Evolutionary conservation across 2,329 filamentous ascomycete genomes (phyloP).

Genomic region (Penicillium thymicola): DNA sequence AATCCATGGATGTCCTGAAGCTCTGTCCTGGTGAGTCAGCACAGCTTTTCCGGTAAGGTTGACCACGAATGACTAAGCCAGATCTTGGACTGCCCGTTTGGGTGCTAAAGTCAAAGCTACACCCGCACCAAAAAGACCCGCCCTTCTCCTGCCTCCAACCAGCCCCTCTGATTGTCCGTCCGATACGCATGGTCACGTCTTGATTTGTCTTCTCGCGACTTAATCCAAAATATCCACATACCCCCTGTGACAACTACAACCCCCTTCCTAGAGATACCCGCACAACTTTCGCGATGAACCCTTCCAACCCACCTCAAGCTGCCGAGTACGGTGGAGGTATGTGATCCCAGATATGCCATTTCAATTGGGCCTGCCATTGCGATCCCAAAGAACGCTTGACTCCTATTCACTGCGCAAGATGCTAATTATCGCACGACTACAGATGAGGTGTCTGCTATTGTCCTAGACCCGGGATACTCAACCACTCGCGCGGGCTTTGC

Average conservation of each 20-base stretch:
- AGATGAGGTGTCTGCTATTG: constrained; percentile 97
- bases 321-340: constrained; percentile 51
- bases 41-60: too few species aligned
- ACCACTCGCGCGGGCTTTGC: constrained; percentile 92
- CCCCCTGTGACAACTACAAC: neutral
- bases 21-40: neutral
- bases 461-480: constrained; percentile 92
- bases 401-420: neutral
- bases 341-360: constrained; percentile 16
- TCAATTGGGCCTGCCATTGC: neutral
- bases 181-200: constrained; percentile 9
- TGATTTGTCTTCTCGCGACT: constrained; percentile 7
- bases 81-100: neutral
- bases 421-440: constrained; percentile 4
- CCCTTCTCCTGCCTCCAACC: constrained; percentile 14
- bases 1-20: neutral
- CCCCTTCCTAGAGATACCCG: neutral
- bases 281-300: constrained; percentile 36
- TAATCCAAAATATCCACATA: neutral
- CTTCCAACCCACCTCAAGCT: constrained; percentile 44
- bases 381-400: neutral
- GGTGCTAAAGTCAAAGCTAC: constrained; percentile 17
- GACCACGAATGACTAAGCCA: neutral
- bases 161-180: constrained; percentile 9
- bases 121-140: constrained; percentile 23